Evolutionary conservation across 352 stramenopile genomes (phyloP).

Genomic region (Phytophthora pseudosyringae): DNA sequence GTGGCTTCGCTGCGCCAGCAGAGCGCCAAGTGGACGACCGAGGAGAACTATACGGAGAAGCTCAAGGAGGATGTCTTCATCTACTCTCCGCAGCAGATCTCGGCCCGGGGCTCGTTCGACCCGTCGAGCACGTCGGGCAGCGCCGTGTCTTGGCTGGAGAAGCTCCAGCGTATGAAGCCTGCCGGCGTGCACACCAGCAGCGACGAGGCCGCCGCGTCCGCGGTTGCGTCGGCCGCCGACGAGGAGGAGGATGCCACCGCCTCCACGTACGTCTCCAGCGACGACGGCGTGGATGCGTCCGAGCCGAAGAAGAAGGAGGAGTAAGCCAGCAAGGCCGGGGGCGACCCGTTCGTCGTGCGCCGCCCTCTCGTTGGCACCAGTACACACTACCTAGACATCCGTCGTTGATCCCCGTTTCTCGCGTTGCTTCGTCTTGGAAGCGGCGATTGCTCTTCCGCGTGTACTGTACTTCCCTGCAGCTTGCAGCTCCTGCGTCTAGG

Average conservation of each 20-base stretch:
- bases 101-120: conserved; percentile 70
- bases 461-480: neutral
- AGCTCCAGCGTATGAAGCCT: conserved; percentile 89
- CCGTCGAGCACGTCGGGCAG: conserved; percentile 68
- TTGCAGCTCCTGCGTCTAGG: neutral
- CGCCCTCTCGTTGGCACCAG: conserved; percentile 21
- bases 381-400: conserved; percentile 35
- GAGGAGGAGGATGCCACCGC: conserved; percentile 16
- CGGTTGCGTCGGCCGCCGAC: conserved; percentile 32
- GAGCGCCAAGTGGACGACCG: conserved; percentile 73
- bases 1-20: conserved; percentile 69
- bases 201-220: conserved; percentile 38
- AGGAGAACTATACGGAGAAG: conserved; percentile 76
- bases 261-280: conserved; percentile 2
- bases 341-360: neutral
- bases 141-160: conserved; percentile 87
- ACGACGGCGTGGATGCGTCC: conserved; percentile 12
- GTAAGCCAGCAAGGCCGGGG: conserved; percentile 20
- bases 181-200: conserved; percentile 48
- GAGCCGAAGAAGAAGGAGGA: conserved; percentile 31
- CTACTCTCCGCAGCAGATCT: conserved; percentile 82
- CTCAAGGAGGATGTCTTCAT: conserved; percentile 88
- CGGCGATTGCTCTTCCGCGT: too few relatives aligned
- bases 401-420: neutral
- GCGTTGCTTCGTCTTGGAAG: neutral